Evolutionary conservation across 805 yeast genomes (phyloP), one percentile per base, ranked within the genome.

Genomic region (Priceomyces haplophilus): DNA sequence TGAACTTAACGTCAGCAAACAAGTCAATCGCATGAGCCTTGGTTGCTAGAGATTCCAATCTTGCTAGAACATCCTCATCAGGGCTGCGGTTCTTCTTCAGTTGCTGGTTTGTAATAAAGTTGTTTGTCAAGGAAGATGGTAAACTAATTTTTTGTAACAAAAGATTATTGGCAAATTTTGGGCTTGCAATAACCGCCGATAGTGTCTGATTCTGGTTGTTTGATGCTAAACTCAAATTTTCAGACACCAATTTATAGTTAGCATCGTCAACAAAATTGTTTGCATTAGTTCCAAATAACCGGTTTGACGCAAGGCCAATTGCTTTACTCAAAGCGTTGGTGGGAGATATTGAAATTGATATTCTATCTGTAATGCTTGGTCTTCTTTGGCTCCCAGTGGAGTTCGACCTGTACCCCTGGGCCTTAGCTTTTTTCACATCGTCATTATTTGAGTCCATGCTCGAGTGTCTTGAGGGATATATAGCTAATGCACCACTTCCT

Each of bases 301-400:
- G 78, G 39, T 89, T 85, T 0, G 96, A 85, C 0, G 97, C 96
- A 60, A 88, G 76, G 6, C 88, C 87, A 41, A 91, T 68, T 0
- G 97, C 98, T 53, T 83, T 84, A 1, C 90, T 83, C 43, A 93
- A 75, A 0, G 98, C 97, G 61, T 83, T 88, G 0, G 96, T 80
- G 7, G 97, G 96, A 17, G 82, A 76, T 29, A 85, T 80, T 0
- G 88, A 79, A 25, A 84, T 78, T 0, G 88, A 82, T 19, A 81
- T 70, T 49, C 84, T 73, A 23, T 81, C 86, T 10, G 76, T 75
- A 40, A 80, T 67, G 15, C 85, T 80, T 3, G 88, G 80, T 42
- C 85, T 67, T 50, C 86, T 73, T 34, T 76, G 70, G 13, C 78
- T 69, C 3, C 75, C 75, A 20, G 74, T 70, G 11, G 80, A 64